These are phyloP conservation scores for Scleroderma bovista DNA, from an alignment of 768 basidiomycete species.

Conservation along the genomic window DNA sequence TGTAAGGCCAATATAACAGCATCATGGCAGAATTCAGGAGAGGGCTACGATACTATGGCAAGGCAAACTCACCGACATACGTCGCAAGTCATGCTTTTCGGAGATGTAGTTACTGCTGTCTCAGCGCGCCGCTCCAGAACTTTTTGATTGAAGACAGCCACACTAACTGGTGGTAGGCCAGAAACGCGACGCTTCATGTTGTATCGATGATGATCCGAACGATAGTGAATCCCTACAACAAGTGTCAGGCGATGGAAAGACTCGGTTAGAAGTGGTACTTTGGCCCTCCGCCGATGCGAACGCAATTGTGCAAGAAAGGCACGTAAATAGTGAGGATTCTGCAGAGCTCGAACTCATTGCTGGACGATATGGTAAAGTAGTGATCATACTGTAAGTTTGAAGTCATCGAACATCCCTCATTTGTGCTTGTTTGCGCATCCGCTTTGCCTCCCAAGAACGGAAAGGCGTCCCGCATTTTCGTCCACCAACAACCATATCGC, in stretches of 20 bases:
- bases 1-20: neutral
- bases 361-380: too few species aligned
- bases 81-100: constrained; percentile 60
- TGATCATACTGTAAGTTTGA: too few species aligned
- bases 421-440: constrained; percentile 23
- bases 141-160: constrained; percentile 78
- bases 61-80: constrained; percentile 68
- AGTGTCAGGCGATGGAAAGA: constrained; percentile 5
- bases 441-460: constrained; percentile 1
- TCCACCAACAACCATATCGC: constrained; percentile 25
- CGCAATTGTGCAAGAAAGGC: constrained; percentile 86
- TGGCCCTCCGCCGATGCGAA: constrained; percentile 82
- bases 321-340: constrained; percentile 59
- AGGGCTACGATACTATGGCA: neutral
- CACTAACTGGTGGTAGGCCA: constrained; percentile 78
- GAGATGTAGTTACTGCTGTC: constrained; percentile 61
- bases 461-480: neutral
- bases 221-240: constrained; percentile 72
- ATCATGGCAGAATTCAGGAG: neutral
- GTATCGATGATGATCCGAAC: constrained; percentile 93
- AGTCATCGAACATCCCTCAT: constrained; percentile 25
- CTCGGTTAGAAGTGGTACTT: constrained; percentile 41
- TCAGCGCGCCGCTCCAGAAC: constrained; percentile 74
- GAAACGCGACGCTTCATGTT: constrained; percentile 98
- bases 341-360: neutral